Evolutionary conservation across 441 rosid species (phyloP).

Genomic region (Pelargonium myrrhifolium): DNA sequence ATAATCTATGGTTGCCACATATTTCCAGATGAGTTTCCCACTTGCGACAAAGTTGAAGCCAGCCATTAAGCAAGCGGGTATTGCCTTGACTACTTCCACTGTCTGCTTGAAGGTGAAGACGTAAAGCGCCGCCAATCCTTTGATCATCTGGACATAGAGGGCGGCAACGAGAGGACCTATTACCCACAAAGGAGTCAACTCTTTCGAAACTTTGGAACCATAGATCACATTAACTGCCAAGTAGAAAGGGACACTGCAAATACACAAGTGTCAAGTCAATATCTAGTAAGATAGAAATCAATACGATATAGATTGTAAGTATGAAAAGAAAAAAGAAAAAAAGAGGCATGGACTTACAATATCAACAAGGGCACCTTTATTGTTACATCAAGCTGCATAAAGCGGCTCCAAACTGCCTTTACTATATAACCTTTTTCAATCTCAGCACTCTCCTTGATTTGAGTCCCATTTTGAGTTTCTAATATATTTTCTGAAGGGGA

Average conservation of each 20-base stretch:
- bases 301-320: too few relatives aligned
- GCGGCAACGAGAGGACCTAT: conserved; percentile 66
- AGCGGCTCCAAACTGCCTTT: conserved; percentile 39
- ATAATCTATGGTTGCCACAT: conserved; percentile 49
- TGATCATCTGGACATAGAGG: conserved; percentile 63
- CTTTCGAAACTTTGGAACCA: conserved; percentile 70
- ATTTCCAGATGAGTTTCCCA: conserved; percentile 60
- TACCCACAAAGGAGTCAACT: conserved; percentile 76
- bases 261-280: conserved; percentile 7
- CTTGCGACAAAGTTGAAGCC: conserved; percentile 42
- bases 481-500: conserved; percentile 28
- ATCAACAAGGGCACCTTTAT: conserved; percentile 63
- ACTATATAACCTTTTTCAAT: conserved; percentile 14
- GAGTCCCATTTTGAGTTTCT: conserved; percentile 28
- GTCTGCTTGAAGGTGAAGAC: conserved; percentile 71
- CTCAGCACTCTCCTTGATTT: conserved; percentile 27
- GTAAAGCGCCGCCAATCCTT: conserved; percentile 60
- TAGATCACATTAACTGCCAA: conserved; percentile 50
- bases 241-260: conserved; percentile 63
- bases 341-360: conserved; percentile 54
- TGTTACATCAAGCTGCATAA: conserved; percentile 62
- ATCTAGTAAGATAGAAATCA: too few relatives aligned
- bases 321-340: background rate
- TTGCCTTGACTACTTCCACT: conserved; percentile 38
- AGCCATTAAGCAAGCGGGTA: conserved; percentile 48